Evolutionary conservation across 1,284 basidiomycete species (phyloP).

Genomic region (Heterobasidion parviporum): DNA sequence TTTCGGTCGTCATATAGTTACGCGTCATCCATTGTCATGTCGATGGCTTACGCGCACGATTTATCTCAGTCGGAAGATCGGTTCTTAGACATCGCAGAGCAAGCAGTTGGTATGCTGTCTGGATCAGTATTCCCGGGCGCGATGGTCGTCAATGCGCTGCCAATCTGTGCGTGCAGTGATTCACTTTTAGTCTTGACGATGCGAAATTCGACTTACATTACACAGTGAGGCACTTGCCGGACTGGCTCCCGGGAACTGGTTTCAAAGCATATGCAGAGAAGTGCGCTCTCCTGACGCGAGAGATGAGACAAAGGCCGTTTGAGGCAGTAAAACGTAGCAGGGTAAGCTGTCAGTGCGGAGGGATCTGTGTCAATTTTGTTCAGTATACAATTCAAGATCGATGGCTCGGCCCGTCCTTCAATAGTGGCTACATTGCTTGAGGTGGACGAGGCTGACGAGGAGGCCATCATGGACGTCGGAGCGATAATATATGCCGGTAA

Average conservation of each 20-base stretch:
- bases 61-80: neutral
- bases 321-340: neutral
- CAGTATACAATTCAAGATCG: neutral
- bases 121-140: neutral
- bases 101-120: neutral
- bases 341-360: neutral
- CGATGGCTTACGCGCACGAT: neutral
- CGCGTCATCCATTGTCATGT: neutral
- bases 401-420: neutral
- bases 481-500: neutral
- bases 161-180: neutral
- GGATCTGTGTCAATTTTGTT: neutral
- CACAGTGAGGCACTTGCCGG: neutral
- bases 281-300: neutral
- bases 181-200: neutral
- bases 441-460: neutral
- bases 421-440: neutral
- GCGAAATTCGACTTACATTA: no score
- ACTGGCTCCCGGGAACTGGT: neutral
- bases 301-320: neutral
- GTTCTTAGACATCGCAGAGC: neutral
- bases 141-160: constrained; percentile 5
- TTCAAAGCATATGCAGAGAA: neutral
- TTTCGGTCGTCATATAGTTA: neutral
- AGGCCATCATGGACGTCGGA: neutral